Base-by-base conservation (phyloP, 2,329 filamentous ascomycete genomes). In the Penicillium sp. region DNA sequence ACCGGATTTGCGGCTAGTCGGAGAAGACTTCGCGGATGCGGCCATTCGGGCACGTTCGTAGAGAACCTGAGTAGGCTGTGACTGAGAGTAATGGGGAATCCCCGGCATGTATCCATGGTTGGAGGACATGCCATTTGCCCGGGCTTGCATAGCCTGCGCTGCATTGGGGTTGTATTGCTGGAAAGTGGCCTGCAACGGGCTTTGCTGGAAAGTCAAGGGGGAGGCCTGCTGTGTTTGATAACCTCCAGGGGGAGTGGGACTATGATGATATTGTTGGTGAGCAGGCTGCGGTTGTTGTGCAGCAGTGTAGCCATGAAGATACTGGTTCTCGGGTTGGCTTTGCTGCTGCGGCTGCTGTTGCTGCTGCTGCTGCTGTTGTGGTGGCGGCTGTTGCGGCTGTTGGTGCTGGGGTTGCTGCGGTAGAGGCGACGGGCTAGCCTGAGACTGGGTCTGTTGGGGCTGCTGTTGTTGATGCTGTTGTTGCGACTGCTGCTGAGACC, bases 41-140 rank as follows among this genome's bases (percentile, higher is more conserved):
- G 81, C 82, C 68, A 81, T 77, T 44, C 82, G 79, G 36, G 83
- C 83, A 56, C 79, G 77, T 64, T 85, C 82, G 60, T 85, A 85
- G 1, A 85, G 73, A 9, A 83, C 80, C 62, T 83, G 80, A 3
- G 83, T 85, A 7, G 78, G 77, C 45, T 78, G 76, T 3, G 76
- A 78, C 58, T 79, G 77, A 8, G 76, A 78, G 48, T 75, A 74
- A 63, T 78, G 77, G n/a, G 75, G 75, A 16, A 77, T 75, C 9
- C 75, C 75, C 7, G 75, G 75, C 73, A 77, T 75, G 51, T 77
- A 77, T n/a, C 73, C 74, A 57, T 76, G 75, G 48, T 75, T 77
- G 31, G 72, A 67, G 2, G 71, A 68, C 23, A 70, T 69, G 13
- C 72, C 67, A 60, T 72, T 71, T 2, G 68, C 61, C 48, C 73